Conservation (phyloP, 108 stramenopile species). For the Nitzschia palea region DNA sequence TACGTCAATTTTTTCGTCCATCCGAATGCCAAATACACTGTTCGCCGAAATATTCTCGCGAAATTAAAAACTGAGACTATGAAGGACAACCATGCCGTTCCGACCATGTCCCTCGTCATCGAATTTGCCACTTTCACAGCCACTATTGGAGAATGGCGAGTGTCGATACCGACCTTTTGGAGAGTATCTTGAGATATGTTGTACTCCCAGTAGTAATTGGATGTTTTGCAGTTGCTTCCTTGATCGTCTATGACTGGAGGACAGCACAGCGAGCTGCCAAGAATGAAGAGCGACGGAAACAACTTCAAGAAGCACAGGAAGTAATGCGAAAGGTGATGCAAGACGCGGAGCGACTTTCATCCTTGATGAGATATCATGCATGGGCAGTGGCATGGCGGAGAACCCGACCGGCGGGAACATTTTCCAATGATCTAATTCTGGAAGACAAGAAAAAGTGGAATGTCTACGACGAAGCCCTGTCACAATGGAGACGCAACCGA, state of each 20-base stretch:
- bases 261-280: not conserved
- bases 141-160: not conserved
- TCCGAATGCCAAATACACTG: too few relatives aligned
- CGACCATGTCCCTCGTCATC: too few relatives aligned
- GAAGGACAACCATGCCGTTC: too few relatives aligned
- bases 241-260: not conserved
- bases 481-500: slow-evolving; percentile 7
- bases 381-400: slow-evolving; percentile 21
- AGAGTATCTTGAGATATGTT: slow-evolving; percentile 10
- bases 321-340: slow-evolving; percentile 6
- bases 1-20: too few relatives aligned
- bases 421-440: slow-evolving; percentile 5
- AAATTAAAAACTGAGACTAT: too few relatives aligned
- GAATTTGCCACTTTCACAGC: not conserved
- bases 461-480: slow-evolving; percentile 12
- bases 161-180: not conserved
- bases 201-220: slow-evolving; percentile 10
- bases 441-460: slow-evolving; percentile 18
- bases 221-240: not conserved
- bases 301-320: slow-evolving; percentile 5
- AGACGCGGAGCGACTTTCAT: slow-evolving; percentile 5
- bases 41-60: too few relatives aligned
- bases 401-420: slow-evolving; percentile 13
- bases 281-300: not conserved
- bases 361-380: slow-evolving; percentile 18